These are phyloP conservation scores for Tylopilus intermedius DNA, from an alignment of 768 basidiomycete species.

Conservation along the genomic window DNA sequence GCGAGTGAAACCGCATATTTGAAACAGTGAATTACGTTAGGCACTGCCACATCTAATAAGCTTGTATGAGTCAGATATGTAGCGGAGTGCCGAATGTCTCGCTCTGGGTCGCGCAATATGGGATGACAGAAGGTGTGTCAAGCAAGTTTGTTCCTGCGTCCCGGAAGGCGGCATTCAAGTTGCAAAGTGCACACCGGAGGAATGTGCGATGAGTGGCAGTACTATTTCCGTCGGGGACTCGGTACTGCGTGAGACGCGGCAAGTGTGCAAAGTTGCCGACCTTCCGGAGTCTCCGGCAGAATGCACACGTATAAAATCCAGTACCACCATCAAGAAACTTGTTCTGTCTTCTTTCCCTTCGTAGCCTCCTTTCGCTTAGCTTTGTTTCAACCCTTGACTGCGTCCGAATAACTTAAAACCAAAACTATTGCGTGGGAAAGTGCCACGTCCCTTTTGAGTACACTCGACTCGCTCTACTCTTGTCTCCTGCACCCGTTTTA, in stretches of 20 bases:
- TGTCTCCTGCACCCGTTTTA: slow-evolving; percentile 9
- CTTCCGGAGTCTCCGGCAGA: neutral
- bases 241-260: neutral
- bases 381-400: neutral
- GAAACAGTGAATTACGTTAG: neutral
- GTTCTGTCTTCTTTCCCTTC: neutral
- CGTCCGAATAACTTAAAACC: slow-evolving; percentile 18
- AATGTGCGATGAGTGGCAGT: neutral
- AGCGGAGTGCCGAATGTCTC: too few species aligned
- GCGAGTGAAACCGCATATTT: neutral
- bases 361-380: neutral
- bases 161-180: too few species aligned
- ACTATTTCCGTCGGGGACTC: neutral
- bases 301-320: neutral
- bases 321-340: neutral
- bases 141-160: too few species aligned
- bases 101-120: too few species aligned
- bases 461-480: slow-evolving; percentile 6
- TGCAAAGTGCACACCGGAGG: neutral
- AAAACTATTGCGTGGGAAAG: slow-evolving; percentile 33
- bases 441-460: slow-evolving; percentile 36
- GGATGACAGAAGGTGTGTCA: too few species aligned
- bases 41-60: neutral
- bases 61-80: too few species aligned
- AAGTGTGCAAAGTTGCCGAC: neutral